phyloP scores from a whole-genome alignment of 345 rosid species.

The Arabidopsis arenosa region DNA sequence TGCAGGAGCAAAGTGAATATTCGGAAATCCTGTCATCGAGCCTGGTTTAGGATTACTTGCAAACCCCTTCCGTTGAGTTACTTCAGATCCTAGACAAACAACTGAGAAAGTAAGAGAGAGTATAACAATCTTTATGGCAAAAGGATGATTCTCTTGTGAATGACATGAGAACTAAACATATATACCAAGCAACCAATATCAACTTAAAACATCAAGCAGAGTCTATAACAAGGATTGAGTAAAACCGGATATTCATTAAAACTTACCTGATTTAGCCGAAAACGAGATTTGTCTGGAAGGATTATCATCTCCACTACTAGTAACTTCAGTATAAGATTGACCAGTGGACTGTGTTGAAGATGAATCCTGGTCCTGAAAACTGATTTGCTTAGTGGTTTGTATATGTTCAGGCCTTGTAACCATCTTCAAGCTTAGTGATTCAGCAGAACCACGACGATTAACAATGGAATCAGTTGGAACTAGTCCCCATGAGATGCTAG shows the following conservation, averaged over 20 bases:
- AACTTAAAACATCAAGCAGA: too few relatives aligned
- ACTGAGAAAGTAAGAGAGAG: background rate
- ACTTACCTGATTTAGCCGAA: conserved; percentile 47
- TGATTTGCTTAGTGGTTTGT: conserved; percentile 50
- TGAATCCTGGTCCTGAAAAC: conserved; percentile 70
- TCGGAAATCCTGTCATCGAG: conserved; percentile 53
- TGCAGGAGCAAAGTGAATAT: conserved; percentile 51
- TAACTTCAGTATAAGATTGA: conserved; percentile 69
- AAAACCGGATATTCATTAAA: too few relatives aligned
- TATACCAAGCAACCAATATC: too few relatives aligned
- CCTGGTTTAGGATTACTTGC: conserved; percentile 49
- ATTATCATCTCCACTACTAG: conserved; percentile 53
- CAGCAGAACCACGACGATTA: conserved; percentile 20
- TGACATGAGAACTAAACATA: conserved; percentile 3
- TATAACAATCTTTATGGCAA: background rate
- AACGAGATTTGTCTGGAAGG: conserved; percentile 40
- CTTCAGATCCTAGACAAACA: conserved; percentile 55
- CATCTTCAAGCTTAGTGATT: conserved; percentile 55
- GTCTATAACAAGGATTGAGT: too few relatives aligned
- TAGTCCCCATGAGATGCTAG: conserved; percentile 51
- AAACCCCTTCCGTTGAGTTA: conserved; percentile 47
- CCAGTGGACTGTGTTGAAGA: conserved; percentile 74
- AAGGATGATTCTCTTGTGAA: conserved; percentile 5
- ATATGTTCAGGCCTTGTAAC: conserved; percentile 53
- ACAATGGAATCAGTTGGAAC: conserved; percentile 45